A percentile compares a stretch with the other conserved stretches of the same genome.
phyloP scores from a whole-genome alignment of 2,329 filamentous ascomycete genomes.

The Nothopassalora personata region DNA sequence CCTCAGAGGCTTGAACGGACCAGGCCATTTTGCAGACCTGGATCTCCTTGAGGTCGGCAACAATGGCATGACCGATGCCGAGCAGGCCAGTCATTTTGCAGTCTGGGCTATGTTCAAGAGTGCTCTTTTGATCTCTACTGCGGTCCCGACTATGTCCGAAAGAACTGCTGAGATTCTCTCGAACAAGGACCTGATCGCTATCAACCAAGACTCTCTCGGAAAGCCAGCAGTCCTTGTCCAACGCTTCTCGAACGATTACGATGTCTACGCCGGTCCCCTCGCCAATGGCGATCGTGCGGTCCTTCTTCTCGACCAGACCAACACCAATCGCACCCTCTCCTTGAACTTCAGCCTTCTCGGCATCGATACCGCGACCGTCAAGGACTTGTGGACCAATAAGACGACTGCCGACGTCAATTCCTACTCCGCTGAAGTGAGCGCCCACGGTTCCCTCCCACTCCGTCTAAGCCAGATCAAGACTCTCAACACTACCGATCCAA shows the following conservation, averaged over 20 bases:
- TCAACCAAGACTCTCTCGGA: slow-evolving; percentile 54
- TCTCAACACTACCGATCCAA: slow-evolving; percentile 8
- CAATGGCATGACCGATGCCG: slow-evolving; percentile 25
- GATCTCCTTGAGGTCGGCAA: slow-evolving; percentile 30
- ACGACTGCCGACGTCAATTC: slow-evolving; percentile 11
- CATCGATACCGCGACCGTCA: slow-evolving; percentile 32
- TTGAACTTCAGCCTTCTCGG: slow-evolving; percentile 32
- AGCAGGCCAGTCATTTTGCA: slow-evolving; percentile 29
- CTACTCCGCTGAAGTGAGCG: slow-evolving; percentile 23
- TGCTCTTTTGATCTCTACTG: slow-evolving; percentile 25
- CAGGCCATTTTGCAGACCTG: slow-evolving; percentile 28
- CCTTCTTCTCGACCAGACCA: slow-evolving; percentile 37
- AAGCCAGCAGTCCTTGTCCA: slow-evolving; percentile 48
- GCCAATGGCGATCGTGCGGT: slow-evolving; percentile 33
- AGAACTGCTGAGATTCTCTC: slow-evolving; percentile 29
- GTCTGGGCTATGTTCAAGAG: slow-evolving; percentile 30
- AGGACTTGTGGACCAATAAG: slow-evolving; percentile 35
- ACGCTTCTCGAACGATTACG: slow-evolving; percentile 36
- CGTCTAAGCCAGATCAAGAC: slow-evolving; percentile 33
- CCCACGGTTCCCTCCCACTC: slow-evolving; percentile 30
- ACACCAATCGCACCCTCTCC: slow-evolving; percentile 28
- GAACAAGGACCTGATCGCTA: slow-evolving; percentile 52
- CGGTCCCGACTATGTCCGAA: slow-evolving; percentile 14
- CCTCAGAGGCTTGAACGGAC: slow-evolving; percentile 22
- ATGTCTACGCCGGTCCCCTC: slow-evolving; percentile 37